Base-by-base conservation (phyloP, 2,329 filamentous ascomycete genomes). In the Trematosphaeria pertusa region DNA sequence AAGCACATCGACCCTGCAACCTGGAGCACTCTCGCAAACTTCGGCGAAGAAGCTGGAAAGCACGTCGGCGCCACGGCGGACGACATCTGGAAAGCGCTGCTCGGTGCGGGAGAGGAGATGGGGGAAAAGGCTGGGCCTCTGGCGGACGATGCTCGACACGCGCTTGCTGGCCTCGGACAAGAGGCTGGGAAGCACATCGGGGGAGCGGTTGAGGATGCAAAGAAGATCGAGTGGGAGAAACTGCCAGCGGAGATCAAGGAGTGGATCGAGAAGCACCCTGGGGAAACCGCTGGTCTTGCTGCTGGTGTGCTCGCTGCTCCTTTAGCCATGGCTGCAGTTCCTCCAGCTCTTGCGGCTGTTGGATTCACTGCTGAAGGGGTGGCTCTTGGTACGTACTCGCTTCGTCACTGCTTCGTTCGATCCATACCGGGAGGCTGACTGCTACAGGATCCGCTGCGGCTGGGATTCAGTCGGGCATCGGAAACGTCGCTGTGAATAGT, bases 1-100 rank as follows among this genome's bases (percentile, higher is more conserved):
- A 17, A 31, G 10, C 17, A 22, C 38, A 24, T 32, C 38, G 28
- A 22, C 19, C 30, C 30, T 3, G 19, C 38, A 7, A 26, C 39
- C 11, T 18, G 31, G 12, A 26, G 12, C 30, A 33, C 33, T 15
- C 37, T 41, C 5, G 17, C 32, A 24, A 14, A 37, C 32, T 47
- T 42, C 20, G 37, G 31, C 19, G 26, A 48, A 39, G 39, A 48
- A 6, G 45, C 39, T 18, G 33, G 26, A 2, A 39, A 35, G 18
- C 22, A 43, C n/a, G 34, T 48, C 3, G 26, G 34, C 4, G 30
- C 43, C 34, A 42, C 37, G 7, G 37, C 37, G 8, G 31, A 42
- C 33, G 32, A 42, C 33, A 42, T 48, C 11, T 42, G 37, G 37
- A 32, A 37, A 28, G 26, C 22, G 4, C 31, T 42, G 15, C 32